Base-by-base conservation (phyloP, 2,329 filamentous ascomycete genomes). In the Penicillium griseofulvum region DNA sequence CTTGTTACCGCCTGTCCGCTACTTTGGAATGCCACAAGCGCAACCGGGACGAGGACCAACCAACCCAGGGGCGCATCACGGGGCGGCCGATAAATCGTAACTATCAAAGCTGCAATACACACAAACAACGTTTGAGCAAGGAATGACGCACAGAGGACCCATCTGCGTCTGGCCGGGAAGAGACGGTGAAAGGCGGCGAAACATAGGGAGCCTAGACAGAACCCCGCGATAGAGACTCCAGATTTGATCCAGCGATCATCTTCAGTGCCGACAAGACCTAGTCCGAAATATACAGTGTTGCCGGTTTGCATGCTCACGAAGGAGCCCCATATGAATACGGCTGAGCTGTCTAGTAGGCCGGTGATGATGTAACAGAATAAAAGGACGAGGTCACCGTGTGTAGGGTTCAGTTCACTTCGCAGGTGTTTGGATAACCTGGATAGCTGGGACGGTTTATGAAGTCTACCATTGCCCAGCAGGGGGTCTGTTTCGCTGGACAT, bases 231-330 rank as follows among this genome's bases (percentile, higher is more conserved):
- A 0, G 88, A 90, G 9, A 83, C 81, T n/a, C 82, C 80, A 0
- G 89, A 89, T 61, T 90, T 89, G 67, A 88, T 81, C 86, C 86
- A 90, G 47, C 87, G 81, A 12, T 75, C 75, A 3, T 66, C 70
- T 0, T 83, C 81, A 9, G 84, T 80, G 3, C 68, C 69, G 14
- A 65, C 56, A n/a, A 91, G 76, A 3, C 89, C 89, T 3, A 92
- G 81, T 9, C 88, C 89, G 14, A 91, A 78, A 69, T 91, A 93
- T 45, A 93, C 83, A 5, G 89, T 91, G 72, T 93, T 93, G 83
- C 88, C 88, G 31, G 89, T 92, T 68, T 92, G 89, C 89, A 92
- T 92, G 65, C 86, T 89, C 38, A 91, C 88, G 64, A 93, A 93
- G 3, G 87, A 87, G 12, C 88, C 87, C 86, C 88, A 92, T 39